Evolutionary conservation across 1,284 basidiomycete species (phyloP).

Genomic region (Tremellales sp.): DNA sequence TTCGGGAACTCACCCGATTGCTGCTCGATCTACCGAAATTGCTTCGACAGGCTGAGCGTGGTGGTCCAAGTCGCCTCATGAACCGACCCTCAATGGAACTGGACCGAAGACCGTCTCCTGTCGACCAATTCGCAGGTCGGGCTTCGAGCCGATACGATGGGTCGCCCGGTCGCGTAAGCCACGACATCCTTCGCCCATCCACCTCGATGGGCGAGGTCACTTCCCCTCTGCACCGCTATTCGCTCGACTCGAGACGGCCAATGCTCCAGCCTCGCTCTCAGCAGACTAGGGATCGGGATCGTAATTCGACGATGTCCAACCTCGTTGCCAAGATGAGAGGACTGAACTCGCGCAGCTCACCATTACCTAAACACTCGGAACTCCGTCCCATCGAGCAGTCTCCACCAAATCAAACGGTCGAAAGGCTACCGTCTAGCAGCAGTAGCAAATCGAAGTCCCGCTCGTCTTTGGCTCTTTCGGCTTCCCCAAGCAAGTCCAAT

Average conservation of each 20-base stretch:
- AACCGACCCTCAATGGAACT: slow-evolving; percentile 2
- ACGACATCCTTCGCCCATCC: slow-evolving; percentile 8
- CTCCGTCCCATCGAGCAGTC: slow-evolving; percentile 16
- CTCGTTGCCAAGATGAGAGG: slow-evolving; percentile 13
- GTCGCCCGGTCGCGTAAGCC: slow-evolving; percentile 10
- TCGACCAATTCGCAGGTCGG: slow-evolving; percentile 7
- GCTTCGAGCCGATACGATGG: slow-evolving; percentile 3
- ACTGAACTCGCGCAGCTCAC: slow-evolving; percentile 11
- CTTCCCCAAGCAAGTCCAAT: neutral
- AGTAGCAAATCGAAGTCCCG: neutral
- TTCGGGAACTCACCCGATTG: slow-evolving; percentile 38
- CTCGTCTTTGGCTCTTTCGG: neutral
- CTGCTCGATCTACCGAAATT: slow-evolving; percentile 33
- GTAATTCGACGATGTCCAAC: slow-evolving; percentile 13
- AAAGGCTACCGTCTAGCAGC: neutral
- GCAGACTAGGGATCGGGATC: neutral
- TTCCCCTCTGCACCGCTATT: slow-evolving; percentile 5
- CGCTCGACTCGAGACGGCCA: slow-evolving; percentile 1
- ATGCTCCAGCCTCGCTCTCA: neutral
- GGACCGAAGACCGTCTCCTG: slow-evolving; percentile 1
- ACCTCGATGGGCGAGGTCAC: slow-evolving; percentile 14
- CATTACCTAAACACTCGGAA: slow-evolving; percentile 1
- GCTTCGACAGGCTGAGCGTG: slow-evolving; percentile 5
- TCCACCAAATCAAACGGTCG: slow-evolving; percentile 5
- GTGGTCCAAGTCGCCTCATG: neutral